Evolutionary conservation across 2,329 filamentous ascomycete genomes (phyloP).

Genomic region (Penicillium nordicum): DNA sequence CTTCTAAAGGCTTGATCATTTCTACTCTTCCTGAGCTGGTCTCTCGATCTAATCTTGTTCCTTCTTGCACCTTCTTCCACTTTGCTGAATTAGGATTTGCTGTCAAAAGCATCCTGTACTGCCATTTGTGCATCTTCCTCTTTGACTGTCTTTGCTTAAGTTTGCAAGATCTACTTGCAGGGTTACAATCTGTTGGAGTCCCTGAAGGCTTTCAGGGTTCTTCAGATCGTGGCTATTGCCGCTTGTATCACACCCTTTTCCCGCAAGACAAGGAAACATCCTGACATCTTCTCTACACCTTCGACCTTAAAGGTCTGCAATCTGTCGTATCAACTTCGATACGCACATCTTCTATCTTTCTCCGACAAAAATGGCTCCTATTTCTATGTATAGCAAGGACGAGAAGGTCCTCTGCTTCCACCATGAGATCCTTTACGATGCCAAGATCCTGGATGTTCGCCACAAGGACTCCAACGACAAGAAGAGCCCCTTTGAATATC

Average conservation of each 20-base stretch:
- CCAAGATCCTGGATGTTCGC: slow-evolving; percentile 82
- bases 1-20: not conserved
- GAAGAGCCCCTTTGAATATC: slow-evolving; percentile 76
- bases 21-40: not conserved
- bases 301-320: not conserved
- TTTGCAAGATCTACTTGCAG: not conserved
- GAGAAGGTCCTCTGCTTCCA: slow-evolving; percentile 97
- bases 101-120: not conserved
- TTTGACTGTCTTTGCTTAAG: not conserved
- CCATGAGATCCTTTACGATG: slow-evolving; percentile 94
- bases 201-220: not conserved
- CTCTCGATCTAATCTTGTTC: not conserved
- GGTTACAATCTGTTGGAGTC: not conserved
- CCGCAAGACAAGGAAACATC: not conserved
- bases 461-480: slow-evolving; percentile 61
- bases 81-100: not conserved
- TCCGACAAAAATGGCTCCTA: slow-evolving; percentile 59
- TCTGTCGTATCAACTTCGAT: not conserved
- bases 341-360: not conserved
- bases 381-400: slow-evolving; percentile 63
- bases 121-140: not conserved
- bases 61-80: not conserved
- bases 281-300: not conserved
- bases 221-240: not conserved
- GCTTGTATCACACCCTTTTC: slow-evolving; percentile 1